Percentiles rank a stretch among this genome's conserved stretches.
Conservation (phyloP, 768 basidiomycete species). For the Naganishia randhawae region DNA sequence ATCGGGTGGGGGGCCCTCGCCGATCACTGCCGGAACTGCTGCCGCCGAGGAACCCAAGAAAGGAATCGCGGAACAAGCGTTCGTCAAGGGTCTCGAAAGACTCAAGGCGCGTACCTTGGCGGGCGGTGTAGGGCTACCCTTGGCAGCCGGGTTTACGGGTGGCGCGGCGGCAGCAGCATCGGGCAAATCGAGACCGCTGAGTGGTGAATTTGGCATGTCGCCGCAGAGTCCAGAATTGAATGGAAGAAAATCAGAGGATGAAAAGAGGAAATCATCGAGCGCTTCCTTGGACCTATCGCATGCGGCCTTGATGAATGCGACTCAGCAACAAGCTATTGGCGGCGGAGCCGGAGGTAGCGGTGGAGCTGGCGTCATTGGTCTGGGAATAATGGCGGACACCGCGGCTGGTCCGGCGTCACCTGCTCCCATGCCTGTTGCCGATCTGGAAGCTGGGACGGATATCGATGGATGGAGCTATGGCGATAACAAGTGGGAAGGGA, state of each 20-base stretch:
- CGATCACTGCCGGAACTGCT: background rate
- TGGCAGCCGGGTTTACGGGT: background rate
- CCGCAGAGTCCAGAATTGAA: constrained; percentile 7
- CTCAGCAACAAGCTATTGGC: background rate
- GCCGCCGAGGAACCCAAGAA: constrained; percentile 23
- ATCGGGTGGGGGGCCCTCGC: background rate
- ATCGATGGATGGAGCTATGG: constrained; percentile 87
- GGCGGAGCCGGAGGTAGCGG: background rate
- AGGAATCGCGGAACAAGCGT: constrained; percentile 50
- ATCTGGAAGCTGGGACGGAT: constrained; percentile 58
- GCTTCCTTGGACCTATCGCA: background rate
- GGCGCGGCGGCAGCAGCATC: background rate
- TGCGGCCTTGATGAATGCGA: constrained; percentile 3
- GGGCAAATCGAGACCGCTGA: background rate
- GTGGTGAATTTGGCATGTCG: background rate
- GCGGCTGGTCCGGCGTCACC: background rate
- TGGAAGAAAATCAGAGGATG: background rate
- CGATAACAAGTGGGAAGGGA: constrained; percentile 90
- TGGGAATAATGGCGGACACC: background rate
- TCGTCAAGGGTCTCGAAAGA: constrained; percentile 49
- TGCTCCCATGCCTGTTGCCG: constrained; percentile 5
- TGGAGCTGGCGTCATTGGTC: background rate
- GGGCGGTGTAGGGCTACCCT: background rate
- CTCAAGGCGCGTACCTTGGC: constrained; percentile 45
- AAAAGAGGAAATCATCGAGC: constrained; percentile 3